phyloP scores from a whole-genome alignment of 1,284 basidiomycete genomes.

The Moesziomyces antarcticus region DNA sequence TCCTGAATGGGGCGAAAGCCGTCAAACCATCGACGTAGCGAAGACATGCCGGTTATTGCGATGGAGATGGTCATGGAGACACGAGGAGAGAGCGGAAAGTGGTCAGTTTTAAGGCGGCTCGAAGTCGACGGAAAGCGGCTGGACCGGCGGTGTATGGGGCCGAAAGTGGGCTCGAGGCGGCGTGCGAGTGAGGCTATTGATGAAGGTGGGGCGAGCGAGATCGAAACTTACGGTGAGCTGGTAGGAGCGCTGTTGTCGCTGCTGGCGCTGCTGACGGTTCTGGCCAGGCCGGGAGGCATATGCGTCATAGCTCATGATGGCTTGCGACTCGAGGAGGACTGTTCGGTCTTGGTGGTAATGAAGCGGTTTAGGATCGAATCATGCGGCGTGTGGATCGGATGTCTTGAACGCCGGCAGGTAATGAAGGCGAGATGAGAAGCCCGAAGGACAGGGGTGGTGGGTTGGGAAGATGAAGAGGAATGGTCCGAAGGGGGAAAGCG shows the following conservation, averaged over 20 bases:
- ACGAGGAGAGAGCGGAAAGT: background rate
- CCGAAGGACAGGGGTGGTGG: no score
- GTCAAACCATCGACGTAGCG: constrained; percentile 21
- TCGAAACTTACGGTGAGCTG: constrained; percentile 31
- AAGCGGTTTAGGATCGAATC: background rate
- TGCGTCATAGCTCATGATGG: constrained; percentile 35
- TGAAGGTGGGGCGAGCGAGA: background rate
- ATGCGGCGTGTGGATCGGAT: background rate
- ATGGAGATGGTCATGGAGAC: background rate
- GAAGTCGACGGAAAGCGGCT: no score
- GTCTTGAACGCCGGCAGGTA: no score
- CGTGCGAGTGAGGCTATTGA: no score
- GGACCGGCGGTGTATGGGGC: no score
- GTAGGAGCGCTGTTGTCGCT: constrained; percentile 28
- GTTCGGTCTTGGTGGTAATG: background rate
- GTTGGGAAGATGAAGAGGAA: no score
- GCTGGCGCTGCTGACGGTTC: constrained; percentile 25
- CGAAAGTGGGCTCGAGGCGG: no score
- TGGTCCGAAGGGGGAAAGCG: no score
- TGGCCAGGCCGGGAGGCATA: constrained; percentile 21
- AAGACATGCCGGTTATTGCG: constrained; percentile 14
- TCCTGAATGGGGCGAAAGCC: constrained; percentile 34
- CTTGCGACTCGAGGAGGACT: background rate
- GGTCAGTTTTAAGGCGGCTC: no score
- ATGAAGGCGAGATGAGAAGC: no score